Evolutionary conservation across 768 basidiomycete genomes (phyloP).

Genomic region (Harrya chromipes): DNA sequence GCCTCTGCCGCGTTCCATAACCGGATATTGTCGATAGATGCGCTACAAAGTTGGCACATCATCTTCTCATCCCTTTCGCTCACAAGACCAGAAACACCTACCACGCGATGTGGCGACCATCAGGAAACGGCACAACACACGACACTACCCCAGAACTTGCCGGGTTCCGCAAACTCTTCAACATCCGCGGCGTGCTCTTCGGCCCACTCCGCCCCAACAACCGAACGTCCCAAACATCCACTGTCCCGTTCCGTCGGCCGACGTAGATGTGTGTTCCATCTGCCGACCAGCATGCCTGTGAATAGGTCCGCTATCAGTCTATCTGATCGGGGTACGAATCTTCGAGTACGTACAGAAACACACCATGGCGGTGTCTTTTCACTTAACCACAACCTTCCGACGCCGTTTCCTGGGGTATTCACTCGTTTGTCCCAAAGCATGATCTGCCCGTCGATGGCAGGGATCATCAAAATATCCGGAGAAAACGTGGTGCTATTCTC

Average conservation of each 20-base stretch:
- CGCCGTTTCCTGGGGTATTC: slow-evolving; percentile 59
- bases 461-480: slow-evolving; percentile 81
- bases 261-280: slow-evolving; percentile 88
- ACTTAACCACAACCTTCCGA: slow-evolving; percentile 83
- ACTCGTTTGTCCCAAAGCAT: slow-evolving; percentile 87
- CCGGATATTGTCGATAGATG: slow-evolving; percentile 89
- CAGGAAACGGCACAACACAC: slow-evolving; percentile 88
- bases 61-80: slow-evolving; percentile 16
- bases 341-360: slow-evolving; percentile 66
- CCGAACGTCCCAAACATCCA: slow-evolving; percentile 96
- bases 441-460: slow-evolving; percentile 89
- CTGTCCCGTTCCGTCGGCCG: slow-evolving; percentile 83
- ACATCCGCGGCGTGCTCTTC: slow-evolving; percentile 63
- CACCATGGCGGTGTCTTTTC: slow-evolving; percentile 97
- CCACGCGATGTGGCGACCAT: slow-evolving; percentile 90
- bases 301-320: slow-evolving; percentile 6
- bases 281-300: slow-evolving; percentile 90
- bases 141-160: slow-evolving; percentile 88
- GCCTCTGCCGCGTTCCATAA: slow-evolving; percentile 89
- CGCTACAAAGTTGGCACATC: slow-evolving; percentile 45
- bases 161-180: slow-evolving; percentile 85
- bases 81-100: slow-evolving; percentile 37
- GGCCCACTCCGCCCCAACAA: slow-evolving; percentile 63
- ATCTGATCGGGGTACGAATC: background rate
- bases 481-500: slow-evolving; percentile 64